Evolutionary conservation across 495 filamentous ascomycete species (phyloP).

Genomic region (Usnea hakonensis): DNA sequence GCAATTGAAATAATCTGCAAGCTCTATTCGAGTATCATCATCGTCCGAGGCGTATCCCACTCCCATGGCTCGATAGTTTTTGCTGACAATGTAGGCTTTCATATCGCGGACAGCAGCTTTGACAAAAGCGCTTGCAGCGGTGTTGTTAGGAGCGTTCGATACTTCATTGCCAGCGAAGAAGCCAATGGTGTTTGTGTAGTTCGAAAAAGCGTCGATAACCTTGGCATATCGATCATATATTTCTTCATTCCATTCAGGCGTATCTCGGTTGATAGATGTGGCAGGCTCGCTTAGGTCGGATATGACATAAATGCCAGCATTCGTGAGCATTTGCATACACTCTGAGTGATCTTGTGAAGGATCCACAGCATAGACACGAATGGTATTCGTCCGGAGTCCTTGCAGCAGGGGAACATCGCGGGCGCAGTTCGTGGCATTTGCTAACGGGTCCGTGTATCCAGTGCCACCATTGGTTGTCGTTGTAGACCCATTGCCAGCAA

Average conservation of each 20-base stretch:
- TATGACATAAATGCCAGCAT: constrained; percentile 90
- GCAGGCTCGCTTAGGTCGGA: constrained; percentile 76
- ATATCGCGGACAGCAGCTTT: constrained; percentile 94
- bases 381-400: constrained; percentile 74
- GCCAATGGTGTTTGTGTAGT: constrained; percentile 82
- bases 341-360: constrained; percentile 65
- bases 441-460: constrained; percentile 60
- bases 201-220: constrained; percentile 70
- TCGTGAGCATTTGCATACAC: constrained; percentile 77
- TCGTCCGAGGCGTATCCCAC: constrained; percentile 96
- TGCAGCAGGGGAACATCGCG: constrained; percentile 78
- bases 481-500: constrained; percentile 37
- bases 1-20: constrained; percentile 93
- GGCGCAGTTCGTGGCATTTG: constrained; percentile 57
- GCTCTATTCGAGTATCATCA: constrained; percentile 66
- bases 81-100: constrained; percentile 81
- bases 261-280: constrained; percentile 74
- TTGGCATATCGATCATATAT: constrained; percentile 72
- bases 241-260: constrained; percentile 64
- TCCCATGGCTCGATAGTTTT: constrained; percentile 71
- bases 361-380: constrained; percentile 91
- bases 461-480: constrained; percentile 23
- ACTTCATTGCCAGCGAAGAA: constrained; percentile 99
- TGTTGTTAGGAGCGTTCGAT: constrained; percentile 75
- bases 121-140: constrained; percentile 79